Percentiles rank a stretch among this genome's conserved stretches.
Conservation (phyloP, 768 basidiomycete genomes). For the Psilocybe tampanensis region DNA sequence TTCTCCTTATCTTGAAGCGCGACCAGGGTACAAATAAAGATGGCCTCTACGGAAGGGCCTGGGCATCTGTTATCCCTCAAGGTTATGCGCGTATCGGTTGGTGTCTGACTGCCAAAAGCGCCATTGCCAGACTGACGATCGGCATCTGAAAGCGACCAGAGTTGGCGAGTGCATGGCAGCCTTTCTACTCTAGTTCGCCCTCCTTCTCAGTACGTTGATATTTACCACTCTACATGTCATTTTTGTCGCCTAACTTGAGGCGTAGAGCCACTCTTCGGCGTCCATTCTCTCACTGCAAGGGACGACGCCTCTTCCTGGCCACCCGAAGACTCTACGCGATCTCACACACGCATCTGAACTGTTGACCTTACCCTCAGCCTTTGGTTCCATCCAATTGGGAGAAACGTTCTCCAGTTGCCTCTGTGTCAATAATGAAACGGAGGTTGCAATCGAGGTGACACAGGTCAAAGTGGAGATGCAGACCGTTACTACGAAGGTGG, state of each 20-base stretch:
- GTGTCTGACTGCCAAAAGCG: constrained; percentile 33
- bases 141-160: constrained; percentile 61
- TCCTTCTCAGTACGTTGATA: constrained; percentile 64
- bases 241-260: background rate
- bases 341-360: constrained; percentile 79
- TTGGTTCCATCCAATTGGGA: constrained; percentile 86
- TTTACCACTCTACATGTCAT: background rate
- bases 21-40: constrained; percentile 10
- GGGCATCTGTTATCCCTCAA: constrained; percentile 76
- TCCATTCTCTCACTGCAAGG: constrained; percentile 81
- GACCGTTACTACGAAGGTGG: constrained; percentile 66
- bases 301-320: constrained; percentile 63
- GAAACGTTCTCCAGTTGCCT: constrained; percentile 86
- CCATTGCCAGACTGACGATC: constrained; percentile 8
- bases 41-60: constrained; percentile 49
- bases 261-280: constrained; percentile 73
- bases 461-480: constrained; percentile 84
- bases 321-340: constrained; percentile 85
- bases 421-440: constrained; percentile 79
- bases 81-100: constrained; percentile 86
- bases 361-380: constrained; percentile 79
- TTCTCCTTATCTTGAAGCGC: background rate
- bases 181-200: constrained; percentile 79
- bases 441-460: constrained; percentile 62
- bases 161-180: constrained; percentile 78